These are phyloP conservation scores for Platanus orientalis DNA, from an alignment of 164 flowering plant genomes.

Conservation along the genomic window DNA sequence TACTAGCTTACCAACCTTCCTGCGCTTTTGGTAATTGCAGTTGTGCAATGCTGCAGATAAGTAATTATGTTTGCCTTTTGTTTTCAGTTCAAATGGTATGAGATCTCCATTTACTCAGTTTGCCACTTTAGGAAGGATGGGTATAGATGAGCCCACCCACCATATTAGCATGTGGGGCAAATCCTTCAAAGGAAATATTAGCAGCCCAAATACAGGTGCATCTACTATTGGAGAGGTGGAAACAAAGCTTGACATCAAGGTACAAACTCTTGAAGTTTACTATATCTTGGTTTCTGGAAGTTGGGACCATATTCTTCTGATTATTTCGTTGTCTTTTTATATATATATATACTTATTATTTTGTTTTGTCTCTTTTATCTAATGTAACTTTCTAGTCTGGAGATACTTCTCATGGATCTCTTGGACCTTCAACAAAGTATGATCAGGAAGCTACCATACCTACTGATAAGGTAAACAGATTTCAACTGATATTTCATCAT, in stretches of 20 bases:
- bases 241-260: conserved; percentile 59
- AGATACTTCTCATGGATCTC: conserved; percentile 58
- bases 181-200: conserved; percentile 45
- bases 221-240: conserved; percentile 44
- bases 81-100: conserved; percentile 39
- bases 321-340: too few species aligned
- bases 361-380: neutral
- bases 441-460: conserved; percentile 71
- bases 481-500: neutral
- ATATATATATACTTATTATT: too few species aligned
- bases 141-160: conserved; percentile 61
- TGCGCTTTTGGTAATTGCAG: too few species aligned
- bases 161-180: conserved; percentile 78
- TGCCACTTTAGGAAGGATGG: conserved; percentile 63
- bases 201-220: conserved; percentile 37
- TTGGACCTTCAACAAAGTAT: conserved; percentile 40
- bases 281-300: conserved; percentile 6
- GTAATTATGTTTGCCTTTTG: neutral
- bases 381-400: conserved; percentile 52
- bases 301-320: neutral
- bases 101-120: conserved; percentile 67
- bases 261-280: conserved; percentile 19
- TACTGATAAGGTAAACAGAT: conserved; percentile 55
- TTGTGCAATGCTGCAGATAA: too few species aligned
- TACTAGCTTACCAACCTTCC: too few species aligned